Evolutionary conservation across 768 basidiomycete species (phyloP).

Genomic region (Kwoniella sp.): DNA sequence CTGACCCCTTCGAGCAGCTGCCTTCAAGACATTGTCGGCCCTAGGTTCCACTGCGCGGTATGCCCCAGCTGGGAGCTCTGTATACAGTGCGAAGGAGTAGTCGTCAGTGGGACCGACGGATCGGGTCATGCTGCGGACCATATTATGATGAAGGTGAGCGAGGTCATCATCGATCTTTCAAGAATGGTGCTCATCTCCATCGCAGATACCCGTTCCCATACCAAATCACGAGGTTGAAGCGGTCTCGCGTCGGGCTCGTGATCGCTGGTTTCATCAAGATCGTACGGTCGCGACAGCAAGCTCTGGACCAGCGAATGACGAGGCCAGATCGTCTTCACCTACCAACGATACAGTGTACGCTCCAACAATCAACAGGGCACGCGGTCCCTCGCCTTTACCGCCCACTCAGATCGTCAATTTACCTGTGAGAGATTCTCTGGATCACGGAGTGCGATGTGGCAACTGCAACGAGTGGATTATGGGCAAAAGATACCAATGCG

Average conservation of each 20-base stretch:
- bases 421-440: conserved; percentile 34
- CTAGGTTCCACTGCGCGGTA: conserved; percentile 87
- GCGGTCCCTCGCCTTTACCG: not conserved
- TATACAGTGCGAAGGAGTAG: conserved; percentile 51
- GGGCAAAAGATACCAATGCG: conserved; percentile 85
- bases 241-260: conserved; percentile 72
- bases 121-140: conserved; percentile 60
- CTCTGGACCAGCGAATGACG: conserved; percentile 2
- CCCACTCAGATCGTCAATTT: conserved; percentile 1
- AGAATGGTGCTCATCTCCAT: not conserved
- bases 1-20: conserved; percentile 63
- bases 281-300: conserved; percentile 65
- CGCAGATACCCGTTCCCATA: conserved; percentile 82
- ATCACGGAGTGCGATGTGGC: conserved; percentile 43
- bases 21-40: conserved; percentile 83
- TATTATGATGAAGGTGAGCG: conserved; percentile 84
- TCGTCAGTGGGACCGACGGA: conserved; percentile 21
- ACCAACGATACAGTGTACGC: conserved; percentile 71
- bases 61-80: conserved; percentile 63
- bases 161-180: not conserved
- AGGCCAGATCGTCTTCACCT: conserved; percentile 61
- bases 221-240: conserved; percentile 72
- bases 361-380: conserved; percentile 13
- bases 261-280: conserved; percentile 77
- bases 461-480: conserved; percentile 61